Conservation (phyloP, 2,329 filamentous ascomycete species). For the Ophiostoma quercus region DNA sequence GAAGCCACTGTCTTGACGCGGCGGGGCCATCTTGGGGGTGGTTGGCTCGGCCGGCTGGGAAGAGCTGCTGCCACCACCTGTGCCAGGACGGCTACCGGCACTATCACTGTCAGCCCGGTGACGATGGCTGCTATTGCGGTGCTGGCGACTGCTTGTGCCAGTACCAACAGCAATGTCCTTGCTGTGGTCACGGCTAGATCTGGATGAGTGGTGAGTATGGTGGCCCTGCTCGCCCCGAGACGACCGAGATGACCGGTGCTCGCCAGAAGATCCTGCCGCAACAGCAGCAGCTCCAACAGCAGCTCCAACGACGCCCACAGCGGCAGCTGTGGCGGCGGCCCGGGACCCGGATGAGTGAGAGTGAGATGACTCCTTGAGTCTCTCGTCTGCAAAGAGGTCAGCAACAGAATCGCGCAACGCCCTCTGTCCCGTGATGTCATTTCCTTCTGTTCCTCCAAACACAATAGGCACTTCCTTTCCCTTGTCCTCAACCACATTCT, state of each 20-base stretch:
- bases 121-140: constrained; percentile 29
- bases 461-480: constrained; percentile 2
- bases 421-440: constrained; percentile 31
- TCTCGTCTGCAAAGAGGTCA: constrained; percentile 53
- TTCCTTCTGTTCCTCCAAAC: neutral
- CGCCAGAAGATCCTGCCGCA: neutral
- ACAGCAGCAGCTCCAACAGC: neutral
- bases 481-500: constrained; percentile 25
- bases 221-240: constrained; percentile 37
- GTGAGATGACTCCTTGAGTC: constrained; percentile 35
- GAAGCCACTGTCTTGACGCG: constrained; percentile 44
- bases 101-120: constrained; percentile 31
- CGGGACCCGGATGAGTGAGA: constrained; percentile 23
- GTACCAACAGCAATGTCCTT: constrained; percentile 30
- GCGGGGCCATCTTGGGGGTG: constrained; percentile 32
- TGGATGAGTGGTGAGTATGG: constrained; percentile 40
- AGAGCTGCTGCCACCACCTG: constrained; percentile 33
- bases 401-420: constrained; percentile 45
- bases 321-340: neutral
- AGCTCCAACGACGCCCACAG: constrained; percentile 7
- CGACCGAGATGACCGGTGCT: constrained; percentile 32
- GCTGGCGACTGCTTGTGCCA: constrained; percentile 27
- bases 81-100: constrained; percentile 24
- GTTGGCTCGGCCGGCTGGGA: constrained; percentile 32
- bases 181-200: constrained; percentile 33